Conservation (phyloP, 768 basidiomycete species). For the Amanita jacksonii region DNA sequence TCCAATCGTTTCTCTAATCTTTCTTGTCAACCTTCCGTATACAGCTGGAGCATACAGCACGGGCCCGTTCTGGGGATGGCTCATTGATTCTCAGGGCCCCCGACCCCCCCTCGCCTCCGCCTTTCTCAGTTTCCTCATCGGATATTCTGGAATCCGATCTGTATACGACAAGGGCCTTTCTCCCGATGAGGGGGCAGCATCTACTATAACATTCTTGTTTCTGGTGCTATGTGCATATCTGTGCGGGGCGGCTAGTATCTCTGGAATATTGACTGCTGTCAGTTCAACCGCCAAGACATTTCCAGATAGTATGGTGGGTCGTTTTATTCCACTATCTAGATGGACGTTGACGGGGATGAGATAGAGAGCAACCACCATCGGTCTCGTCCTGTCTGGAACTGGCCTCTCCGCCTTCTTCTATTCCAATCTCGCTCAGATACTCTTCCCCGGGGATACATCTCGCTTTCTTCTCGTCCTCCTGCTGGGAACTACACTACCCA, state of each 20-base stretch:
- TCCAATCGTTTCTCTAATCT: neutral
- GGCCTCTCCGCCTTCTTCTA: slow-evolving; percentile 90
- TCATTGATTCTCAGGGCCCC: slow-evolving; percentile 72
- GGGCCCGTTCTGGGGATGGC: slow-evolving; percentile 71
- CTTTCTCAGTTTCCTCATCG: slow-evolving; percentile 49
- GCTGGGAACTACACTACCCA: slow-evolving; percentile 69
- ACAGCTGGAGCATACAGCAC: slow-evolving; percentile 68
- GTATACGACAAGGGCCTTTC: slow-evolving; percentile 8
- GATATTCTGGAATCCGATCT: slow-evolving; percentile 58
- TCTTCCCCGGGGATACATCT: slow-evolving; percentile 73
- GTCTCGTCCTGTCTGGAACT: slow-evolving; percentile 24
- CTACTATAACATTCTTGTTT: slow-evolving; percentile 24
- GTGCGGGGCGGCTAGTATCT: slow-evolving; percentile 72
- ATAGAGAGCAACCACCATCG: too few relatives aligned
- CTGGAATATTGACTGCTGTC: slow-evolving; percentile 25
- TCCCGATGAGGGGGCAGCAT: too few relatives aligned
- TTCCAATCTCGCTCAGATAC: slow-evolving; percentile 58
- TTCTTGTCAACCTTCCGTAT: neutral
- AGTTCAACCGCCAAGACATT: neutral
- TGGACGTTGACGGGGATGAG: neutral
- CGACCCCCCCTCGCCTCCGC: slow-evolving; percentile 52
- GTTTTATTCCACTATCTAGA: too few relatives aligned
- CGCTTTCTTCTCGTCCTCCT: slow-evolving; percentile 68
- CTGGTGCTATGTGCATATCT: slow-evolving; percentile 58
- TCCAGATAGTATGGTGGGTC: too few relatives aligned